phyloP scores from a whole-genome alignment of 179 eudicot species.

The Sideroxylon spinosum region DNA sequence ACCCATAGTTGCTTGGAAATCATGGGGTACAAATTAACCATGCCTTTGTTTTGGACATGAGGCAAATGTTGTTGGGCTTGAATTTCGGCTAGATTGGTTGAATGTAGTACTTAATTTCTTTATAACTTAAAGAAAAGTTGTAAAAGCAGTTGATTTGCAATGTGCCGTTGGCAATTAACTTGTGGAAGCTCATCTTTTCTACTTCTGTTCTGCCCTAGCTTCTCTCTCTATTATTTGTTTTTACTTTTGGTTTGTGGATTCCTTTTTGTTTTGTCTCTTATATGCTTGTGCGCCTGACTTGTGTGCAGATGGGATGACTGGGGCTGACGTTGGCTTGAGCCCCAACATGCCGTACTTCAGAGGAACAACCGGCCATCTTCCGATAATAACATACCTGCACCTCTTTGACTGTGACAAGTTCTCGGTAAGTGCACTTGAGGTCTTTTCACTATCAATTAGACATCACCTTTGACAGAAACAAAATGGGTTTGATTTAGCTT shows the following conservation, averaged over 20 bases:
- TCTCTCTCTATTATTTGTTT: neutral
- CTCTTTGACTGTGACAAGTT: slow-evolving; percentile 59
- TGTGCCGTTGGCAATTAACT: neutral
- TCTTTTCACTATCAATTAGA: neutral
- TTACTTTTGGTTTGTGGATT: neutral
- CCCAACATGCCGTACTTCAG: slow-evolving; percentile 60
- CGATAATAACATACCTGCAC: slow-evolving; percentile 56
- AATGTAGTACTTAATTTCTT: neutral
- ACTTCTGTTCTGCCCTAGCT: too few relatives aligned
- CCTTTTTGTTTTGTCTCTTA: neutral
- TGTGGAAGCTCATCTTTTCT: too few relatives aligned
- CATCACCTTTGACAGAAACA: neutral
- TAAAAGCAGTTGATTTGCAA: neutral
- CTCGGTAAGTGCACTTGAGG: slow-evolving; percentile 42
- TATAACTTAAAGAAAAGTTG: neutral
- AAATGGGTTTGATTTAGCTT: neutral
- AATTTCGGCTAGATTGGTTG: neutral
- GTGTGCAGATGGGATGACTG: slow-evolving; percentile 50
- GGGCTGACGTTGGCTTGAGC: slow-evolving; percentile 50
- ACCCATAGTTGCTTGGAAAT: too few relatives aligned
- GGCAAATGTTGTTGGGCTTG: too few relatives aligned
- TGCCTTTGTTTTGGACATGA: too few relatives aligned
- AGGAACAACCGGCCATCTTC: slow-evolving; percentile 25
- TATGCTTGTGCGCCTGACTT: neutral
- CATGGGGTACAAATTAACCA: too few relatives aligned